A percentile compares a stretch with the other conserved stretches of the same genome.
phyloP scores from a whole-genome alignment of 148 eudicot genomes.

The Diospyros kaki region DNA sequence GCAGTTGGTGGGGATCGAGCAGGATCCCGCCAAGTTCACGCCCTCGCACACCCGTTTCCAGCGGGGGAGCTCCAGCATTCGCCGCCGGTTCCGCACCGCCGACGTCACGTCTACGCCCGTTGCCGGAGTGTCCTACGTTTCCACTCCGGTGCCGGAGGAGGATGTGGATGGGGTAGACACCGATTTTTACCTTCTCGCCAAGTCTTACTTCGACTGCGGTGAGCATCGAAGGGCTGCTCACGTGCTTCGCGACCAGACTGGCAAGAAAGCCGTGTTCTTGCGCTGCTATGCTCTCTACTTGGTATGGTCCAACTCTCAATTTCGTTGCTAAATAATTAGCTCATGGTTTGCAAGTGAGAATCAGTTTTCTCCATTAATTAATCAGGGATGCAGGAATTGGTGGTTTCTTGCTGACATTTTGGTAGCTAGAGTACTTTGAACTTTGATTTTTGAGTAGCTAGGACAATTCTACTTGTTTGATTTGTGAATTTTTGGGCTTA shows the following conservation, averaged over 20 bases:
- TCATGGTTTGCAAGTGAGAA: too few species aligned
- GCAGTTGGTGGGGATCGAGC: constrained; percentile 90
- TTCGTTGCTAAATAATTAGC: neutral
- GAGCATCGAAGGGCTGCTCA: constrained; percentile 94
- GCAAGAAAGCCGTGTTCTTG: constrained; percentile 85
- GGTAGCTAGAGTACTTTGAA: too few species aligned
- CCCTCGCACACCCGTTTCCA: constrained; percentile 92
- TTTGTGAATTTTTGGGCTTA: too few species aligned
- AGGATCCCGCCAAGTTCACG: constrained; percentile 82
- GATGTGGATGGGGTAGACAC: constrained; percentile 58
- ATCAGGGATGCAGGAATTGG: too few species aligned
- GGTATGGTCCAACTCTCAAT: constrained; percentile 46
- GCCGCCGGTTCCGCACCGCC: constrained; percentile 64
- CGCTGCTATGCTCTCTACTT: constrained; percentile 86
- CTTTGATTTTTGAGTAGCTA: too few species aligned
- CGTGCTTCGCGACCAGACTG: constrained; percentile 76
- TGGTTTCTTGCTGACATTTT: too few species aligned
- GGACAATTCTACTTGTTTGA: too few species aligned
- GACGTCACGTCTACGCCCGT: constrained; percentile 62
- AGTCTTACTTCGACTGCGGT: constrained; percentile 87
- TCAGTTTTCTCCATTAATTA: too few species aligned
- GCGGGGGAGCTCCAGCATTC: constrained; percentile 86
- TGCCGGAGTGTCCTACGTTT: constrained; percentile 57
- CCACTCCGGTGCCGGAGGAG: constrained; percentile 61
- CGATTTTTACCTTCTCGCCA: constrained; percentile 81